phyloP scores from a whole-genome alignment of 208 protist genomes.

The Trypanosoma boissoni region DNA sequence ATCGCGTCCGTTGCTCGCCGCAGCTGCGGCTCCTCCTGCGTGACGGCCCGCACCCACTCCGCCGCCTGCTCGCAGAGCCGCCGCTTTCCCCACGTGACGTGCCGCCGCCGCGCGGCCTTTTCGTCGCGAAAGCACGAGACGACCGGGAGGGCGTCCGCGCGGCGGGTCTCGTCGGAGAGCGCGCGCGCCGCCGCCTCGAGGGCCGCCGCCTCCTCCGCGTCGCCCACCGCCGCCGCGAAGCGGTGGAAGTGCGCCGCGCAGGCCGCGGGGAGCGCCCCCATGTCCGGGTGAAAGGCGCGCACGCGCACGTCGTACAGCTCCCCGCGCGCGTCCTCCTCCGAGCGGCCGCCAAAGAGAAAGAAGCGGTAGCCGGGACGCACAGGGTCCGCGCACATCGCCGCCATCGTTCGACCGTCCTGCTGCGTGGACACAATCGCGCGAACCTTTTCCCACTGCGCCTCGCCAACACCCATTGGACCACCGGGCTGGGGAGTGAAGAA shows the following conservation, averaged over 20 bases:
- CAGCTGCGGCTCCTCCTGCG: slow-evolving; percentile 10
- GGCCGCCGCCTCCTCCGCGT: no score
- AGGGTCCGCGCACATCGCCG: slow-evolving; percentile 44
- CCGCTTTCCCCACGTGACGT: not conserved
- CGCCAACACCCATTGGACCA: not conserved
- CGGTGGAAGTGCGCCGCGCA: not conserved
- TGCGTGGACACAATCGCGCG: slow-evolving; percentile 23
- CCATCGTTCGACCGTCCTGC: slow-evolving; percentile 60
- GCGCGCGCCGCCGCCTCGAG: no score
- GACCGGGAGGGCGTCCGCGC: no score
- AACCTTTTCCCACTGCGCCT: slow-evolving; percentile 6
- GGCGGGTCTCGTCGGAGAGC: no score
- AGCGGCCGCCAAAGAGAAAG: slow-evolving; percentile 57
- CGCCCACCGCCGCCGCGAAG: not conserved
- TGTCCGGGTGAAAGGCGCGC: slow-evolving; percentile 16
- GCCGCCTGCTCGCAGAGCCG: slow-evolving; percentile 8
- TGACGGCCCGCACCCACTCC: slow-evolving; percentile 19
- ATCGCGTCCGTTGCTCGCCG: not conserved
- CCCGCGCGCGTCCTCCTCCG: slow-evolving; percentile 39
- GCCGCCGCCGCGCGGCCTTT: not conserved
- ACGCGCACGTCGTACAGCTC: slow-evolving; percentile 55
- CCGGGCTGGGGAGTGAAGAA: slow-evolving; percentile 20
- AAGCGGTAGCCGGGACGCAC: slow-evolving; percentile 32
- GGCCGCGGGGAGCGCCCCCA: slow-evolving; percentile 30
- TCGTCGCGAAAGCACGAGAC: slow-evolving; percentile 6